Evolutionary conservation across 345 rosid species (phyloP).

Genomic region (Dipteronia sinensis): DNA sequence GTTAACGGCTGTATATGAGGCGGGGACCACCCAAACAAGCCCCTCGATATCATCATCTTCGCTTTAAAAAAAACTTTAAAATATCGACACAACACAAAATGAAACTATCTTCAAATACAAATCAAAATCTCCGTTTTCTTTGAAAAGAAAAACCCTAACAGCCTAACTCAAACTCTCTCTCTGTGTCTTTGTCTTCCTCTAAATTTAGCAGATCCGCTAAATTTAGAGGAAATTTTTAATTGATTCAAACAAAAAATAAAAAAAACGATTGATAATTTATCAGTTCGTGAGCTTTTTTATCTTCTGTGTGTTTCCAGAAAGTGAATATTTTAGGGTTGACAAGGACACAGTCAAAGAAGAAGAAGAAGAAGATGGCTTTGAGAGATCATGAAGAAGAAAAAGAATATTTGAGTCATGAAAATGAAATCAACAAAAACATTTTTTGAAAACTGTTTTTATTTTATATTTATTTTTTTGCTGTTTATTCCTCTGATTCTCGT

Average conservation of each 20-base stretch:
- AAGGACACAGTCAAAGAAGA: conserved; percentile 23
- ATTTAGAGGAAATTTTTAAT: conserved; percentile 25
- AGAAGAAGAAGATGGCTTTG: conserved; percentile 9
- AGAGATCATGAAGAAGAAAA: neutral
- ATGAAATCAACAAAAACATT: neutral
- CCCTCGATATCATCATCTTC: conserved; percentile 89
- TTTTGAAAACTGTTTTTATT: neutral
- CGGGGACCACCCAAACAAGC: conserved; percentile 98
- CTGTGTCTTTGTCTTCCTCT: conserved; percentile 16
- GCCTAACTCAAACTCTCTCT: neutral
- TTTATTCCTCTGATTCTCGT: neutral
- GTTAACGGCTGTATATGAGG: conserved; percentile 97
- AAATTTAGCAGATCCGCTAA: conserved; percentile 58
- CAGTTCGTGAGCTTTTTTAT: conserved; percentile 4
- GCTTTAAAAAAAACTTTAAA: neutral
- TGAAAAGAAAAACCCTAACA: conserved; percentile 41
- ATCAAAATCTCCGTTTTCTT: conserved; percentile 16
- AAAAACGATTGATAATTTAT: conserved; percentile 2
- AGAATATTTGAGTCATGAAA: conserved; percentile 14
- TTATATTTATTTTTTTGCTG: neutral
- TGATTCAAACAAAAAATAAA: neutral
- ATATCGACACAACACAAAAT: neutral
- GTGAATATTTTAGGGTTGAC: neutral
- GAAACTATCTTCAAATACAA: neutral
- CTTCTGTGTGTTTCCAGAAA: neutral